A percentile compares a stretch with the other conserved stretches of the same genome.
These are phyloP conservation scores for Chimonanthus salicifolius DNA, from an alignment of 164 flowering plant species.

Conservation along the genomic window DNA sequence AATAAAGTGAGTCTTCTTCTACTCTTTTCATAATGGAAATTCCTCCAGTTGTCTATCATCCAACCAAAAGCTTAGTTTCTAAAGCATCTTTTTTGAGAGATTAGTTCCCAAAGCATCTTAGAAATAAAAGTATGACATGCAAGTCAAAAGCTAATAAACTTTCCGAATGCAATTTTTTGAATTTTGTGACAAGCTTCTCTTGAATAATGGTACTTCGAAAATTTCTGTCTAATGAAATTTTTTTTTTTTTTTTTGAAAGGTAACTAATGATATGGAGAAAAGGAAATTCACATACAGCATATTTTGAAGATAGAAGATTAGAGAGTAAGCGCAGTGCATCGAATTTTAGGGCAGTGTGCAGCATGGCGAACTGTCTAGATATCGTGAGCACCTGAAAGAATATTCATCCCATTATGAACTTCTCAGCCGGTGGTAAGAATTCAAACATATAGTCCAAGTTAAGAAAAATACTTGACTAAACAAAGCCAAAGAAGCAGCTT, in stretches of 20 bases:
- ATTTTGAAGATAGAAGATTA: conserved; percentile 49
- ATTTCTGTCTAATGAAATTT: background rate
- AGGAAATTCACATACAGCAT: conserved; percentile 42
- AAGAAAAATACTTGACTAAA: background rate
- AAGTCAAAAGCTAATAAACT: background rate
- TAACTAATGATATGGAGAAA: background rate
- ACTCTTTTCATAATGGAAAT: background rate
- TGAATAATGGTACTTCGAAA: background rate
- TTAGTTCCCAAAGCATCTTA: background rate
- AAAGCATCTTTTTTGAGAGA: background rate
- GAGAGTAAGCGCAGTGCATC: conserved; percentile 72
- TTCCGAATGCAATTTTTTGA: background rate
- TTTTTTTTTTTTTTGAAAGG: background rate
- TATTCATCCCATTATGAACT: background rate
- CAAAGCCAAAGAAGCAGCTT: background rate
- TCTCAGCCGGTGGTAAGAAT: background rate
- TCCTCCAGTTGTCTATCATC: background rate
- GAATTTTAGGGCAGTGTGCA: conserved; percentile 78
- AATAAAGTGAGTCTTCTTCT: too few species aligned
- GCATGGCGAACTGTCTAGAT: conserved; percentile 66
- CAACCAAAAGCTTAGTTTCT: background rate
- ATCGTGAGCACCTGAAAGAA: conserved; percentile 50
- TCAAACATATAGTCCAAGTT: background rate
- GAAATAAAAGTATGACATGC: background rate
- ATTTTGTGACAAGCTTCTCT: background rate